phyloP scores from a whole-genome alignment of 495 filamentous ascomycete genomes.

The Aspergillus ostianus region DNA sequence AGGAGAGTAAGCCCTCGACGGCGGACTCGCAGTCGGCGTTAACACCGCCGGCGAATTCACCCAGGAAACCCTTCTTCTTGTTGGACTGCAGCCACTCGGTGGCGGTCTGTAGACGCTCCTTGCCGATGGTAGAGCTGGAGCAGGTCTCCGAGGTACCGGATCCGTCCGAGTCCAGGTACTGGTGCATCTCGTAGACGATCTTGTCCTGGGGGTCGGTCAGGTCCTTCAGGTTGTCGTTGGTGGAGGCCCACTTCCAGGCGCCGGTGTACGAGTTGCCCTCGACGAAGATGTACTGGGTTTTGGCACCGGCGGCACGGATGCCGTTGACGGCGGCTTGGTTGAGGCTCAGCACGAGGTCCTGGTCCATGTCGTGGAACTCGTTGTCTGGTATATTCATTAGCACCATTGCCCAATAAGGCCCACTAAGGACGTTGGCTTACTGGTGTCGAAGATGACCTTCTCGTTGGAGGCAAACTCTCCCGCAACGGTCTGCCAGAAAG shows the following conservation, averaged over 20 bases:
- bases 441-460: constrained; percentile 60
- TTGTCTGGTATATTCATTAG: constrained; percentile 52
- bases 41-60: constrained; percentile 69
- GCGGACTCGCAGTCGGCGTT: constrained; percentile 64
- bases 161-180: constrained; percentile 54
- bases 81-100: constrained; percentile 69
- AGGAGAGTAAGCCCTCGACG: constrained; percentile 60
- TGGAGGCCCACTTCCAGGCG: constrained; percentile 54
- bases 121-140: constrained; percentile 61
- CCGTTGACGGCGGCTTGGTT: constrained; percentile 75
- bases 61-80: constrained; percentile 64
- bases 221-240: constrained; percentile 52
- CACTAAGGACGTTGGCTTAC: constrained; percentile 20
- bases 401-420: neutral
- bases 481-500: constrained; percentile 65
- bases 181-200: constrained; percentile 55
- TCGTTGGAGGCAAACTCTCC: constrained; percentile 56
- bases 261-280: constrained; percentile 71
- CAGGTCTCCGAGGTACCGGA: constrained; percentile 62
- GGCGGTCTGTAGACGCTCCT: constrained; percentile 60
- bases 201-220: constrained; percentile 61
- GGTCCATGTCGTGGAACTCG: constrained; percentile 73
- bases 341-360: constrained; percentile 63
- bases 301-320: constrained; percentile 68
- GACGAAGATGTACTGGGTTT: constrained; percentile 68